A percentile compares a stretch with the other conserved stretches of the same genome.
Conservation (phyloP, 495 filamentous ascomycete genomes). For the Hypoxylon rickii region DNA sequence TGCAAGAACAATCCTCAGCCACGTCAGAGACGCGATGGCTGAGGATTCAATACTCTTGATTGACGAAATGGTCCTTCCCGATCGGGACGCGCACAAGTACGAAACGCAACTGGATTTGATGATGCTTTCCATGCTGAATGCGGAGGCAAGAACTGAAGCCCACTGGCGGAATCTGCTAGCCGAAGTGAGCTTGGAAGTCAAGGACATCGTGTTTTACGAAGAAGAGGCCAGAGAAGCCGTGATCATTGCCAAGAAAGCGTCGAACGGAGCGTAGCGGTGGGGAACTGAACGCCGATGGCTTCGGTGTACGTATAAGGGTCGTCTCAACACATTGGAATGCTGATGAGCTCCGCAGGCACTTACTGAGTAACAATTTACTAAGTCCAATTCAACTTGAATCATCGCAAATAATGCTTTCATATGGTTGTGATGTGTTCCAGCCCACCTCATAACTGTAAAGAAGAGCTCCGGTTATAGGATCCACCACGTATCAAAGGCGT, state of each 20-base stretch:
- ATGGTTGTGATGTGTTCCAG: no score
- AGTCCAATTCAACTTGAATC: no score
- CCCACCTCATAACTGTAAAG: no score
- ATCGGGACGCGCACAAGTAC: slow-evolving; percentile 32
- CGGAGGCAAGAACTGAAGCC: slow-evolving; percentile 46
- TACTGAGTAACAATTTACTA: no score
- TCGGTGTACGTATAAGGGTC: background rate
- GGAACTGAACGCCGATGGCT: background rate
- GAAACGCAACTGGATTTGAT: slow-evolving; percentile 43
- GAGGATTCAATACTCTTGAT: slow-evolving; percentile 48
- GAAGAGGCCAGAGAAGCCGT: slow-evolving; percentile 24
- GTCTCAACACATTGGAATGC: slow-evolving; percentile 10
- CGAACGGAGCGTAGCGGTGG: background rate
- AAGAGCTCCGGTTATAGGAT: no score
- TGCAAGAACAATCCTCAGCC: slow-evolving; percentile 43
- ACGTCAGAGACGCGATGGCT: slow-evolving; percentile 43
- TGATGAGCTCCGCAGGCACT: no score
- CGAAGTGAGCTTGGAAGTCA: slow-evolving; percentile 41
- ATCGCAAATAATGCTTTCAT: no score
- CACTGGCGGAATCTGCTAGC: slow-evolving; percentile 48
- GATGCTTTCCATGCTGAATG: slow-evolving; percentile 47
- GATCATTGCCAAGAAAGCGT: slow-evolving; percentile 25
- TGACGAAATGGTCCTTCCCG: slow-evolving; percentile 51
- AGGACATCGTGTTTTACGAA: slow-evolving; percentile 25
- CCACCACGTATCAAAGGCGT: no score